Evolutionary conservation across 1,284 basidiomycete species (phyloP).

Genomic region (Moniliophthora roreri): DNA sequence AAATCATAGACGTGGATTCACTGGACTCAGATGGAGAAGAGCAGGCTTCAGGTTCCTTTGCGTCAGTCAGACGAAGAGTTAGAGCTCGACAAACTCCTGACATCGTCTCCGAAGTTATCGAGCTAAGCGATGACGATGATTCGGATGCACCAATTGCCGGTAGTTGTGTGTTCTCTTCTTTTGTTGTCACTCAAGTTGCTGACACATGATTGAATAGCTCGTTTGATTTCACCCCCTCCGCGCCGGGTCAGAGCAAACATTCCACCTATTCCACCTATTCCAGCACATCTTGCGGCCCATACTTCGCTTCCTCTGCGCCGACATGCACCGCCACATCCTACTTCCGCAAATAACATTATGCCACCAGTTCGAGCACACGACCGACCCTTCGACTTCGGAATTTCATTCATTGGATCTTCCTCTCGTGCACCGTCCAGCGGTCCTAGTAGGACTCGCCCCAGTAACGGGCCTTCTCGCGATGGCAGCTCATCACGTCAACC

Average conservation of each 20-base stretch:
- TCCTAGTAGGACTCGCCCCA: not conserved
- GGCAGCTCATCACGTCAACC: slow-evolving; percentile 19
- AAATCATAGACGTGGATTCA: slow-evolving; percentile 1
- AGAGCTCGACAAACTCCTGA: not conserved
- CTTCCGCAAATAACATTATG: slow-evolving; percentile 6
- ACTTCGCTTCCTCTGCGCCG: slow-evolving; percentile 20
- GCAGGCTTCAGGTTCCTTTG: not conserved
- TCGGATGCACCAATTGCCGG: not conserved
- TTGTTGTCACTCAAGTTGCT: not conserved
- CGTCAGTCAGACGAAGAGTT: not conserved
- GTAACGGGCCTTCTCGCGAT: not conserved
- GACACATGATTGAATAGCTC: not conserved
- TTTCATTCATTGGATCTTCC: slow-evolving; percentile 21
- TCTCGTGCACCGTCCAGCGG: slow-evolving; percentile 11
- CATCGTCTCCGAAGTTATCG: not conserved
- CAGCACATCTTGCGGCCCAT: not conserved
- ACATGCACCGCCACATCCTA: slow-evolving; percentile 20
- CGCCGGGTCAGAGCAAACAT: not conserved
- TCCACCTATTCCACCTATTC: slow-evolving; percentile 13
- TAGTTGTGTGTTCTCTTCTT: not conserved
- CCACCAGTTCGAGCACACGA: slow-evolving; percentile 40
- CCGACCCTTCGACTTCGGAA: slow-evolving; percentile 40
- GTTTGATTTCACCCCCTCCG: slow-evolving; percentile 7
- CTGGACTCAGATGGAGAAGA: not conserved
- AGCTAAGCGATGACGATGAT: slow-evolving; percentile 1